These are phyloP conservation scores for Pythium folliculosum DNA, from an alignment of 352 stramenopile genomes.

Conservation along the genomic window DNA sequence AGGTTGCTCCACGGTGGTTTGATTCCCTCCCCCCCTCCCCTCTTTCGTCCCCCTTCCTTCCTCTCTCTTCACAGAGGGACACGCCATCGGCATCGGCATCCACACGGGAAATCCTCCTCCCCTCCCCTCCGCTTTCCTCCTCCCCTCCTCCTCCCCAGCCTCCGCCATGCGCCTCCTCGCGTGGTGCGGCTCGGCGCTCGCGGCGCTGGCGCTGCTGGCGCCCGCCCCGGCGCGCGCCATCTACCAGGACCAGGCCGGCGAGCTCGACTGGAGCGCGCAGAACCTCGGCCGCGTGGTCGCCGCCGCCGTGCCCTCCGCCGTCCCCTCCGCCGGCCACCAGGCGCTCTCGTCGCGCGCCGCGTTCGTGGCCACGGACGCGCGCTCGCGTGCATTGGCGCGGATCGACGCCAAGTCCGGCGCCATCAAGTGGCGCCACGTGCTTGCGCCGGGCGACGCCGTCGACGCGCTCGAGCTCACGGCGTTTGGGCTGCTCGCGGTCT, in stretches of 20 bases:
- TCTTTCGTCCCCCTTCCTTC: not conserved
- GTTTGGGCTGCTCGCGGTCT: constrained; percentile 65
- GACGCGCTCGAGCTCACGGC: constrained; percentile 73
- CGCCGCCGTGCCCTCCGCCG: constrained; percentile 42
- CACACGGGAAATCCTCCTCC: not conserved
- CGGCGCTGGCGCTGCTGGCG: constrained; percentile 23
- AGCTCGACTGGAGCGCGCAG: constrained; percentile 79
- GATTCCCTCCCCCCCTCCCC: not conserved
- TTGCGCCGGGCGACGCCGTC: constrained; percentile 56
- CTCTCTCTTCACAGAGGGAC: not conserved
- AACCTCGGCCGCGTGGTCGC: constrained; percentile 56
- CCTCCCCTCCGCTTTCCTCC: not conserved
- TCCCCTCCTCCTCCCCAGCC: not conserved
- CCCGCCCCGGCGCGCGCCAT: constrained; percentile 40
- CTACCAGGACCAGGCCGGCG: constrained; percentile 74
- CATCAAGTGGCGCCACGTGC: constrained; percentile 78
- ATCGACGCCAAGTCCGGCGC: constrained; percentile 68
- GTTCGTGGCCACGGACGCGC: constrained; percentile 72
- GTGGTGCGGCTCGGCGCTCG: not conserved
- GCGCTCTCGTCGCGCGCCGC: constrained; percentile 45
- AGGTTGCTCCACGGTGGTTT: not conserved
- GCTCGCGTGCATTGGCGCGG: constrained; percentile 60
- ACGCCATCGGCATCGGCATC: not conserved
- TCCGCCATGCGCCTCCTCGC: not conserved
- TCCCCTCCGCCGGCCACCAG: constrained; percentile 26